Base-by-base conservation (phyloP, 441 rosid genomes). In the Eutrema salsugineum region DNA sequence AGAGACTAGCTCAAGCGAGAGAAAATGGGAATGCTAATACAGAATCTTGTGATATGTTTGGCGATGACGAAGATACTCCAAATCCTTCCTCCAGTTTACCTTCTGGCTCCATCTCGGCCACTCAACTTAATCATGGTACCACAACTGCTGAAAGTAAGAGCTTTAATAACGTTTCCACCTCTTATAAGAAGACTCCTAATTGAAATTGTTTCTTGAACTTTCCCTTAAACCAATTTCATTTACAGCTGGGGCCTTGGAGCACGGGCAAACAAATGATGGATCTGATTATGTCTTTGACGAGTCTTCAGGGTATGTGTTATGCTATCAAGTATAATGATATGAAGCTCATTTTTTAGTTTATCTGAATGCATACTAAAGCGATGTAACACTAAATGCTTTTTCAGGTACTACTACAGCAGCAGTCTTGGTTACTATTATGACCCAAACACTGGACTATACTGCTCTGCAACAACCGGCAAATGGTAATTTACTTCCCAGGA, bases 331-430 rank as follows among this genome's bases (percentile, higher is more conserved):
- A 56, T 32, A 20, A 27, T 73, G 36, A 47, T 39, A 19, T 50
- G 53, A 39, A 33, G 32, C 70, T 30, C 22, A 10, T 49, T 5
- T 39, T 11, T 11, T 11, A 9, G 11, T 49, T 49, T 39, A 22
- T 49, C 24, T 55, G 43, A 8, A 65, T 59, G 22, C 43, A 67
- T 51, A 30, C 22, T 40, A 57, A 35, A 64, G 69, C 39, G 8
- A 12, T 75, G 56, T 65, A 33, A 47, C 60, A 38, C 36, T 20
- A 32, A 53, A 33, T 27, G 19, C 1, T 56, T 35, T 27, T 76
- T 63, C 91, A 93, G 99, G 79, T 95, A 93, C 83, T 95, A 95
- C 78, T 89, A 91, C 83, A 95, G 92, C 83, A 86, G 95, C 86
- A 88, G 83, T 72, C 77, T 80, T 82, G 99, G 98, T 36, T 93